phyloP scores from a whole-genome alignment of 108 stramenopile species.

The Cyclostephanos tholiformis region DNA sequence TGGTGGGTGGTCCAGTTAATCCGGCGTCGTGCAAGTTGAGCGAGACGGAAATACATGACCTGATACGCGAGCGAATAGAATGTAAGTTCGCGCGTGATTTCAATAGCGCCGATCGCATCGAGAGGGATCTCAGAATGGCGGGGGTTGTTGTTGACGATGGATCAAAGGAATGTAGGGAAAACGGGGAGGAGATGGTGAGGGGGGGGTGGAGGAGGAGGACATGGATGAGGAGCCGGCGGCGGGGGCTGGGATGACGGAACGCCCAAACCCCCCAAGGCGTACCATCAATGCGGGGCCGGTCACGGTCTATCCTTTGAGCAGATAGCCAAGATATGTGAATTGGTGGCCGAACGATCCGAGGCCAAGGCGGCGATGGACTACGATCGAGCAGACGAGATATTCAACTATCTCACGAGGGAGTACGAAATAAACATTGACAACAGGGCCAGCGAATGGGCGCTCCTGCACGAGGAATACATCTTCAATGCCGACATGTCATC shows the following conservation, averaged over 20 bases:
- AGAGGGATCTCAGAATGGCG: constrained; percentile 40
- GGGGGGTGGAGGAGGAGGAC: not conserved
- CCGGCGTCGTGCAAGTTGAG: constrained; percentile 28
- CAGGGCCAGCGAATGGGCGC: constrained; percentile 37
- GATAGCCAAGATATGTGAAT: constrained; percentile 19
- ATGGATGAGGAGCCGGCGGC: not conserved
- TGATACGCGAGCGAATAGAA: constrained; percentile 57
- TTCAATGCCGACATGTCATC: constrained; percentile 31
- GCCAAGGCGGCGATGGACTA: constrained; percentile 46
- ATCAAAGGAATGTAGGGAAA: constrained; percentile 62
- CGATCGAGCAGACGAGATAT: constrained; percentile 53
- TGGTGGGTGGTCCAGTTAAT: constrained; percentile 40
- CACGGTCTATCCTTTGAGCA: constrained; percentile 34
- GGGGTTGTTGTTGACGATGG: constrained; percentile 70
- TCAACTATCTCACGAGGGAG: constrained; percentile 29
- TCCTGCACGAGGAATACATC: constrained; percentile 37
- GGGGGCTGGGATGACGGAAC: constrained; percentile 9
- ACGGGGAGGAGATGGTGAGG: constrained; percentile 41
- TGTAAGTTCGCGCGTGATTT: constrained; percentile 60
- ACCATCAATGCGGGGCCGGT: constrained; percentile 33
- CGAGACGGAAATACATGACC: constrained; percentile 56
- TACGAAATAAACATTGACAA: constrained; percentile 58
- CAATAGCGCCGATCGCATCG: constrained; percentile 59
- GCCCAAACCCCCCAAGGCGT: constrained; percentile 32
- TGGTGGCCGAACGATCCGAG: constrained; percentile 42